A percentile compares a stretch with the other conserved stretches of the same genome.
Evolutionary conservation across 495 filamentous ascomycete genomes (phyloP).

Genomic region (Penicillium bialowiezense): DNA sequence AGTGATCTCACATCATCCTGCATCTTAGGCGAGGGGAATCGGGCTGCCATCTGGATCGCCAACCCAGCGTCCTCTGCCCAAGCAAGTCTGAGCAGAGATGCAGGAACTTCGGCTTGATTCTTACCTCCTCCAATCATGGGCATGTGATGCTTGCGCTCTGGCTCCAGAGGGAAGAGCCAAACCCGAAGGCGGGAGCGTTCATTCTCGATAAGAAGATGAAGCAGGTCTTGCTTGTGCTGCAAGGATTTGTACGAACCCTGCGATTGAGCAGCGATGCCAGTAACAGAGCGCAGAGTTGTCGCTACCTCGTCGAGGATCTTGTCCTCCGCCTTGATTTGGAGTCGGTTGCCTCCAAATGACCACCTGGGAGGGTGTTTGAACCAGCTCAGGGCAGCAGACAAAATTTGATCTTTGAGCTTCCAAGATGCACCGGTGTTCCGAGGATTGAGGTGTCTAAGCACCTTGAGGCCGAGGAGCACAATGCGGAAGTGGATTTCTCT

Average conservation of each 20-base stretch:
- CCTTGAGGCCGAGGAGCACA: slow-evolving; percentile 73
- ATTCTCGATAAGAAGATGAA: slow-evolving; percentile 76
- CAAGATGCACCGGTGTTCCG: slow-evolving; percentile 59
- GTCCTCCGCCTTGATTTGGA: slow-evolving; percentile 91
- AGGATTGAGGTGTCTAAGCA: slow-evolving; percentile 67
- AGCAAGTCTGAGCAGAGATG: slow-evolving; percentile 68
- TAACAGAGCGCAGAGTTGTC: slow-evolving; percentile 54
- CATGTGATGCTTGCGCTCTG: slow-evolving; percentile 57
- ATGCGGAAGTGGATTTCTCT: slow-evolving; percentile 89
- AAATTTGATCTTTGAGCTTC: slow-evolving; percentile 80
- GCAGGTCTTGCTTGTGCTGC: slow-evolving; percentile 73
- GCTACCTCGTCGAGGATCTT: slow-evolving; percentile 76
- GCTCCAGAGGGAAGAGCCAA: slow-evolving; percentile 83
- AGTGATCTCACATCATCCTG: slow-evolving; percentile 72
- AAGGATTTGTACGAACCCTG: slow-evolving; percentile 60
- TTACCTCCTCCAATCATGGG: slow-evolving; percentile 34
- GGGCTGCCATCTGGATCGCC: slow-evolving; percentile 73
- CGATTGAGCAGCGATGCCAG: slow-evolving; percentile 53
- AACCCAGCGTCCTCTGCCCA: slow-evolving; percentile 82
- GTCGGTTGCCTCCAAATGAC: slow-evolving; percentile 91
- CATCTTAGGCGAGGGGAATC: slow-evolving; percentile 74
- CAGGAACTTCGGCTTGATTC: slow-evolving; percentile 29
- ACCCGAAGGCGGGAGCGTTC: slow-evolving; percentile 80
- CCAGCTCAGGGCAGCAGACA: slow-evolving; percentile 85
- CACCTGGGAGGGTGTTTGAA: slow-evolving; percentile 80